Conservation (phyloP, 2,329 filamentous ascomycete species). For the Fusarium acutatum region DNA sequence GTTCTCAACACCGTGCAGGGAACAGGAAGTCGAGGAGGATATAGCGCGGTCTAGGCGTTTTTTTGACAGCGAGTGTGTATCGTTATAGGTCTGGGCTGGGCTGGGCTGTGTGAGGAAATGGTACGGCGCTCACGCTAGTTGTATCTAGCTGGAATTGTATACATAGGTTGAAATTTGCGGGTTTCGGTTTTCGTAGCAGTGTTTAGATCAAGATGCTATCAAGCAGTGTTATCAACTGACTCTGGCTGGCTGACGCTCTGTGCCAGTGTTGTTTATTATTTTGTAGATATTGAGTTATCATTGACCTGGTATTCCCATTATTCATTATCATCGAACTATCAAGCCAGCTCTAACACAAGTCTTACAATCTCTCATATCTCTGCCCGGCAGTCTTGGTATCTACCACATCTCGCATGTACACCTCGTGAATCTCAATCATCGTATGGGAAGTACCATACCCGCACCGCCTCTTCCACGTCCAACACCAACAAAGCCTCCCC, state of each 20-base stretch:
- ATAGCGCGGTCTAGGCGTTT: slow-evolving; percentile 80
- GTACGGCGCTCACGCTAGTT: slow-evolving; percentile 41
- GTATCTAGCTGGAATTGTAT: slow-evolving; percentile 38
- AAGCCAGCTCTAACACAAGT: background rate
- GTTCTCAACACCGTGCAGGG: slow-evolving; percentile 87
- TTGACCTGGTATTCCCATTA: background rate
- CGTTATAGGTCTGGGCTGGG: background rate
- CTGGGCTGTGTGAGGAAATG: background rate
- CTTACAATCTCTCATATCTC: background rate
- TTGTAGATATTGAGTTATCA: background rate
- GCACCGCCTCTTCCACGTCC: slow-evolving; percentile 20
- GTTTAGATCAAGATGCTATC: slow-evolving; percentile 27
- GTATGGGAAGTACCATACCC: slow-evolving; percentile 25
- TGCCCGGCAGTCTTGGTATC: background rate
- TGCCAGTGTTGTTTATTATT: background rate
- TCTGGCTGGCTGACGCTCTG: background rate
- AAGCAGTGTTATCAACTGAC: slow-evolving; percentile 3
- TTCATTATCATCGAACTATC: background rate
- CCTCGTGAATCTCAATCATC: slow-evolving; percentile 6
- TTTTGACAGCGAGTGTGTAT: background rate
- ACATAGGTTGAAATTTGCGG: slow-evolving; percentile 31
- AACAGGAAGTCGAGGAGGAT: slow-evolving; percentile 84
- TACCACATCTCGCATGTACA: background rate
- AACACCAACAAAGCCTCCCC: slow-evolving; percentile 41
- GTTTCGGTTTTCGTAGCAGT: slow-evolving; percentile 24